phyloP scores from a whole-genome alignment of 306 rosid genomes.

The Vigna hirtella region DNA sequence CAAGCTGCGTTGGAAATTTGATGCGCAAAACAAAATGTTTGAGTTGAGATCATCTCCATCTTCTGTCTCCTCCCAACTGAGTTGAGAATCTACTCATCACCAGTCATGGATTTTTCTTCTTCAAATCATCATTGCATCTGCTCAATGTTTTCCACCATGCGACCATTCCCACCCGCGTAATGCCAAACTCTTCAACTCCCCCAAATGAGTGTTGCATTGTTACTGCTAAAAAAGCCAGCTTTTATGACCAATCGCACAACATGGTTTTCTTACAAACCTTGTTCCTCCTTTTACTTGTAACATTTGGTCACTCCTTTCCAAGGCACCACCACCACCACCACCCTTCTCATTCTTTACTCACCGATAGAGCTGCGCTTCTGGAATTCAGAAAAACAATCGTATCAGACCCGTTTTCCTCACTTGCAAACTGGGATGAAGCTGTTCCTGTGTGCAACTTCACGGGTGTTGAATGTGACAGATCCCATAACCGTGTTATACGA shows the following conservation, averaged over 20 bases:
- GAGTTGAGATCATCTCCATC: background rate
- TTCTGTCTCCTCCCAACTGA: background rate
- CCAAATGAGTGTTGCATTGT: background rate
- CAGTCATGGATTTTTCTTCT: constrained; percentile 22
- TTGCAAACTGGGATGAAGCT: constrained; percentile 65
- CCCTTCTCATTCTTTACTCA: constrained; percentile 50
- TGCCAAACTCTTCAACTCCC: constrained; percentile 6
- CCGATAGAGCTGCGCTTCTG: constrained; percentile 64
- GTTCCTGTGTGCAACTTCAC: constrained; percentile 65
- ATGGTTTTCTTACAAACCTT: constrained; percentile 54
- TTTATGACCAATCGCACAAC: constrained; percentile 14
- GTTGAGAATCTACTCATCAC: constrained; percentile 52
- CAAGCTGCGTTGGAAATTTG: constrained; percentile 16
- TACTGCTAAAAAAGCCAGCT: background rate
- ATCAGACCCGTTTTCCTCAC: constrained; percentile 56
- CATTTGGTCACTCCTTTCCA: constrained; percentile 34
- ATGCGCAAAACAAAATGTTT: background rate
- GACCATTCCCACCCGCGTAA: background rate
- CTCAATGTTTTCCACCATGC: background rate
- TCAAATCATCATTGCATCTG: constrained; percentile 38
- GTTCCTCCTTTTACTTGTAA: constrained; percentile 51
- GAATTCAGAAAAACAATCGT: constrained; percentile 55
- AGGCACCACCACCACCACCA: constrained; percentile 37
- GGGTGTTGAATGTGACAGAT: constrained; percentile 54
- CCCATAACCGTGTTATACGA: constrained; percentile 52